Evolutionary conservation across 2,329 filamentous ascomycete genomes (phyloP), one percentile per base, ranked within the genome.

Genomic region (Colletotrichum magnum): DNA sequence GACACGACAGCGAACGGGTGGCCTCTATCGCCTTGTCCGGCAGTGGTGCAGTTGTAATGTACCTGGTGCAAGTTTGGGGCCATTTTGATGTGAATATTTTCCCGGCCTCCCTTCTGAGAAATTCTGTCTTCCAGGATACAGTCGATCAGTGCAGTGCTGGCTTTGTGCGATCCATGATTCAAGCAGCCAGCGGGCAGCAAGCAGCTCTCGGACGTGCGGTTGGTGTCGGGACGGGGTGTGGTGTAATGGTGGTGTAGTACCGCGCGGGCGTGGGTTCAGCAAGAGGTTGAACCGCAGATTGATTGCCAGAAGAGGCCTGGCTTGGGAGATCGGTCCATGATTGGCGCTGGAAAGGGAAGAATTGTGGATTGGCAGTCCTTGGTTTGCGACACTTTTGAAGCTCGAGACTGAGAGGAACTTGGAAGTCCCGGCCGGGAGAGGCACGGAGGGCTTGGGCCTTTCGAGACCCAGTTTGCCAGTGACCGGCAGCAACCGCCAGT

Each of bases 281-380:
- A 60, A 39, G 32, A 69, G 67, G 53, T 58, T 45, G 50, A 58
- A 66, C 58, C 64, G 68, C 64, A 70, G 64, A 68, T 70, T 70
- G 64, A 63, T 67, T 70, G 64, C 53, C 58, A 53, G 64, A 68
- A 50, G 64, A 63, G 51, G 64, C 58, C 64, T 68, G 64, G 68
- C 43, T 62, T 48, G 53, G 58, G n/a, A 68, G 57, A 9, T 50
- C 53, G 39, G 52, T 52, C 32, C 41, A 32, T 69, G 66, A 69
- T 66, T 69, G 66, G 66, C 52, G 45, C 50, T 65, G 41, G 43
- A 52, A 59, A 10, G 50, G 61, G 56, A 39, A 48, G n/a, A 52
- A 4, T 7, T 26, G 66, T 69, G 66, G 66, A 61, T 60, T 61
- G 50, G 62, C 21, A 60, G 62, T 52, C 56, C 43, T 61, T 57